Evolutionary conservation across 2,329 filamentous ascomycete species (phyloP), one percentile per base, ranked within the genome.

Genomic region (Alternaria incomplexa): DNA sequence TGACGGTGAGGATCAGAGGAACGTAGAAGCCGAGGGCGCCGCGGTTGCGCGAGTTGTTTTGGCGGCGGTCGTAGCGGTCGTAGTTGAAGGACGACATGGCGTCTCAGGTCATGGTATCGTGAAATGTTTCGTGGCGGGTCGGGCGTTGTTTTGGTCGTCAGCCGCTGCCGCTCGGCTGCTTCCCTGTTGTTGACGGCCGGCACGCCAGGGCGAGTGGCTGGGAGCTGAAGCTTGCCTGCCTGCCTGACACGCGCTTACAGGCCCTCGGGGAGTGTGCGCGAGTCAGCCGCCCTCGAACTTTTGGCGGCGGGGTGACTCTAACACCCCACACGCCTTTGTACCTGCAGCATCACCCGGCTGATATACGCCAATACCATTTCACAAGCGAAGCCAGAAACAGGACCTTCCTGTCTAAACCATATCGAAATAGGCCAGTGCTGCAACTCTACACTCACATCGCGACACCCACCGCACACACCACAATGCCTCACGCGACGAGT

Each of bases 1-100:
- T 94, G 62, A 97, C 89, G 53, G 94, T 97, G 68, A 97, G 82
- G 68, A 90, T 90, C 60, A 98, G 86, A 66, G 95, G 95, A 63
- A 97, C 88, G 93, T 94, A 97, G 82, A 96, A 95, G 75, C 90
- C 88, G 82, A 92, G 88, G 70, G 88, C 79, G 80, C 73, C 81
- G 84, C 81, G 87, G 78, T 78, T 80, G 85, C 83, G 86, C 79
- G 86, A 84, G 73, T 45, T 54, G 25, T 88, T 65, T 66, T 78
- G 88, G 74, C 86, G 78, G 66, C 78, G 79, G 68, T 79, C 75
- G 71, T 79, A 79, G 74, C 84, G 84, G 83, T 91, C 88, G 86
- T 90, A 88, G 68, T 77, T 76, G 72, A 79, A 79, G 67, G 73
- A 76, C 69, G 74, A 77, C 77, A 79, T 79, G 13, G 32, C 43